A percentile compares a stretch with the other conserved stretches of the same genome.
Evolutionary conservation across 495 filamentous ascomycete species (phyloP).

Genomic region (Daldinia caldariorum): DNA sequence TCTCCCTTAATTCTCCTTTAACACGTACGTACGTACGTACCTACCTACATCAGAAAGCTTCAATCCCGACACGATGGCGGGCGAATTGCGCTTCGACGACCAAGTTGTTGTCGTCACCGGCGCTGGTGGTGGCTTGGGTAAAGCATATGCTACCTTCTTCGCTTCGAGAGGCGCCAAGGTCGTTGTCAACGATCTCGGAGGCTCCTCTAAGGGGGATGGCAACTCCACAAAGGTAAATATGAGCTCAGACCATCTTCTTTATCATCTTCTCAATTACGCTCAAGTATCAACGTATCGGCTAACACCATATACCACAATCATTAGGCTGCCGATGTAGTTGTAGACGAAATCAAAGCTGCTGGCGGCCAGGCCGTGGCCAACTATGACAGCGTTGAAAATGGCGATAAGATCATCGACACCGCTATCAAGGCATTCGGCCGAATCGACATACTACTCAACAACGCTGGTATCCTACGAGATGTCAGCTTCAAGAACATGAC

Average conservation of each 20-base stretch:
- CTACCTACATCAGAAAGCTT: slow-evolving; percentile 36
- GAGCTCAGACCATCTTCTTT: background rate
- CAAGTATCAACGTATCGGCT: slow-evolving; percentile 18
- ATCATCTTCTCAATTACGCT: background rate
- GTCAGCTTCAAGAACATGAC: slow-evolving; percentile 99
- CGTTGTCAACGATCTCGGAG: slow-evolving; percentile 96
- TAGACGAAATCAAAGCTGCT: slow-evolving; percentile 89
- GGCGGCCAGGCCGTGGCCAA: slow-evolving; percentile 98
- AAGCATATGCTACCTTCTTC: slow-evolving; percentile 92
- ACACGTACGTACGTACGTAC: no score
- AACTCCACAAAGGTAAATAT: slow-evolving; percentile 78
- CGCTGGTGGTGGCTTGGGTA: slow-evolving; percentile 93
- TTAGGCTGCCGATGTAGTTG: slow-evolving; percentile 93
- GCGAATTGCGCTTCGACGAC: slow-evolving; percentile 87
- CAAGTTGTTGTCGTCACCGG: slow-evolving; percentile 98
- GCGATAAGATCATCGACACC: slow-evolving; percentile 95
- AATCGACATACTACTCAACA: slow-evolving; percentile 96
- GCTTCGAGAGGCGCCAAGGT: slow-evolving; percentile 92
- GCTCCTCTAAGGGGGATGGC: slow-evolving; percentile 94
- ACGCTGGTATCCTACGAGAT: slow-evolving; percentile 96
- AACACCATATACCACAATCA: slow-evolving; percentile 21
- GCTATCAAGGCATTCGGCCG: slow-evolving; percentile 92
- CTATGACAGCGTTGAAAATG: slow-evolving; percentile 96
- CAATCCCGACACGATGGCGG: slow-evolving; percentile 65
- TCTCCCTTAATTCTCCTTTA: slow-evolving; percentile 17